phyloP scores from a whole-genome alignment of 371 early-diverging fungal genomes.

The Mucor racemosus region DNA sequence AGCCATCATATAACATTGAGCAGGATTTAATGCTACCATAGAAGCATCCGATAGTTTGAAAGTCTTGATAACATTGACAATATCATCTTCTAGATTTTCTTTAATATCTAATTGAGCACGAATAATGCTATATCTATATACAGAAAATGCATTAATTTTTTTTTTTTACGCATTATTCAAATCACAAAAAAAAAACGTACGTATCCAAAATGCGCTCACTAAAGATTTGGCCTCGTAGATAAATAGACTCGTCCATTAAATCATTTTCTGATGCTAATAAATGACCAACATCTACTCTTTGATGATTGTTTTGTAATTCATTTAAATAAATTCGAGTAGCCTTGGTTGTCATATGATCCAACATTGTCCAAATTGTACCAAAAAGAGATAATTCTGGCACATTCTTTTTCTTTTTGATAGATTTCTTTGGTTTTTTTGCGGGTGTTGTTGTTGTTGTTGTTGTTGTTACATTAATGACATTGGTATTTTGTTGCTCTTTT shows the following conservation, averaged over 20 bases:
- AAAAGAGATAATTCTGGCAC: constrained; percentile 53
- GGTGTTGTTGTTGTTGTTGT: background rate
- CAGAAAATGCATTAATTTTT: background rate
- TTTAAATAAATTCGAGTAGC: constrained; percentile 44
- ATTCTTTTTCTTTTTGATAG: constrained; percentile 39
- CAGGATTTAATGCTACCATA: constrained; percentile 42
- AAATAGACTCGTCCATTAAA: constrained; percentile 28
- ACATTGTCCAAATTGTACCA: constrained; percentile 60
- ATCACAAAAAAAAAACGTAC: constrained; percentile 30
- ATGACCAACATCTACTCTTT: constrained; percentile 5
- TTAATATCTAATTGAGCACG: constrained; percentile 42
- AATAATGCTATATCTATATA: constrained; percentile 37
- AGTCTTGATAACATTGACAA: constrained; percentile 51
- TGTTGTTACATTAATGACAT: constrained; percentile 5
- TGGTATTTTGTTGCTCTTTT: constrained; percentile 4
- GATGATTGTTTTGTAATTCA: constrained; percentile 25
- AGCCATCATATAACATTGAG: constrained; percentile 55
- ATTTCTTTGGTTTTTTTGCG: constrained; percentile 15
- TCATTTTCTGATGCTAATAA: constrained; percentile 25
- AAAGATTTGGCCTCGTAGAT: constrained; percentile 51
- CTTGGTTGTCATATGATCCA: constrained; percentile 52
- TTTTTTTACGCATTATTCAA: background rate
- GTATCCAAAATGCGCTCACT: constrained; percentile 55
- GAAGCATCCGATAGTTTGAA: constrained; percentile 49
- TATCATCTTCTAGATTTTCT: constrained; percentile 44